Evolutionary conservation across 306 rosid species (phyloP).

Genomic region (Crataegus laevigata): DNA sequence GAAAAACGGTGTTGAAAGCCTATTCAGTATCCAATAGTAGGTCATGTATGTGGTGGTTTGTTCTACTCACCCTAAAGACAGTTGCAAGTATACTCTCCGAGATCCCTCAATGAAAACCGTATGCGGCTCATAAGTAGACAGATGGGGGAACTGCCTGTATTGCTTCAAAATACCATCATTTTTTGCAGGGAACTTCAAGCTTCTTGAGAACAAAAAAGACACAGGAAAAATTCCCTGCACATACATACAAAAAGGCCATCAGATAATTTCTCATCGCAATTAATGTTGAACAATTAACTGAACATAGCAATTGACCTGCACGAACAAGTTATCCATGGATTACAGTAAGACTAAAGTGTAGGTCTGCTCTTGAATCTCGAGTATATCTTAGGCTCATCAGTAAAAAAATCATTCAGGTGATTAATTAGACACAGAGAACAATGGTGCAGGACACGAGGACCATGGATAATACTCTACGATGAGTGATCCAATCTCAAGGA

Average conservation of each 20-base stretch:
- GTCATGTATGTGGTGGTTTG: background rate
- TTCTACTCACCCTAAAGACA: conserved; percentile 77
- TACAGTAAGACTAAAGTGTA: background rate
- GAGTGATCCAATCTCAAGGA: background rate
- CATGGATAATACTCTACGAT: background rate
- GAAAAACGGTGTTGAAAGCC: background rate
- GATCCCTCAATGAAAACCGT: conserved; percentile 30
- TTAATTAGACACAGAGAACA: background rate
- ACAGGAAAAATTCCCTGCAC: conserved; percentile 84
- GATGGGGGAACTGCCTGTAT: conserved; percentile 46
- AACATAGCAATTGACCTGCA: background rate
- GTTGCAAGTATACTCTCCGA: conserved; percentile 70
- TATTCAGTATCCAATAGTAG: background rate
- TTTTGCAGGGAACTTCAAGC: conserved; percentile 67
- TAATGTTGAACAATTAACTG: background rate
- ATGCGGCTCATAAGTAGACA: conserved; percentile 42
- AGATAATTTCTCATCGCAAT: conserved; percentile 11
- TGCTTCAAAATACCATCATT: conserved; percentile 44
- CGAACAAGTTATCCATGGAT: background rate
- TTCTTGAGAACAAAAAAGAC: conserved; percentile 66
- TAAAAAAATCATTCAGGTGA: background rate
- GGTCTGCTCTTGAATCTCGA: background rate
- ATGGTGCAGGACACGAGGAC: background rate
- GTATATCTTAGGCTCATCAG: background rate
- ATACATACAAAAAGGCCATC: conserved; percentile 14